These are phyloP conservation scores for Cladophialophora immunda DNA, from an alignment of 2,329 filamentous ascomycete species.

Conservation along the genomic window DNA sequence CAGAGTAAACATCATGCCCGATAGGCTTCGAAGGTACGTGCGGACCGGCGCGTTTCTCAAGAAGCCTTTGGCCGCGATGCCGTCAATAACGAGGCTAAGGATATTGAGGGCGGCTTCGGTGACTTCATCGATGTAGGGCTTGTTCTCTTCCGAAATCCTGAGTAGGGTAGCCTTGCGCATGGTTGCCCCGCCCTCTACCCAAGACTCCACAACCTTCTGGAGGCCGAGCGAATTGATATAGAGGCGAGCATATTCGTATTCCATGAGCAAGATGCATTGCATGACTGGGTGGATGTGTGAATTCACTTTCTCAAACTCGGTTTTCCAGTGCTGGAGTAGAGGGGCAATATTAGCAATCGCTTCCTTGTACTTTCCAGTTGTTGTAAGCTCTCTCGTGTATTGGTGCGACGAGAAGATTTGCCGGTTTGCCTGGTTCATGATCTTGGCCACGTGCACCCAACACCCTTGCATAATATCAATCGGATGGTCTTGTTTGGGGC, in stretches of 20 bases:
- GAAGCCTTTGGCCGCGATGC: constrained; percentile 64
- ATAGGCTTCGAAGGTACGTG: constrained; percentile 71
- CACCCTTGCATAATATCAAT: constrained; percentile 75
- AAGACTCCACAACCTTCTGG: constrained; percentile 85
- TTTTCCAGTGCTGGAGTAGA: constrained; percentile 79
- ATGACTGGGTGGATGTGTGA: constrained; percentile 49
- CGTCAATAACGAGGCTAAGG: constrained; percentile 66
- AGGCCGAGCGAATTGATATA: constrained; percentile 94
- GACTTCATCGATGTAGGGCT: constrained; percentile 69
- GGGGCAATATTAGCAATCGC: constrained; percentile 83
- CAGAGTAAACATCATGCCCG: constrained; percentile 70
- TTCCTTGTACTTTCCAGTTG: constrained; percentile 82
- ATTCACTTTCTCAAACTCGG: constrained; percentile 79
- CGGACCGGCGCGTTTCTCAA: constrained; percentile 70
- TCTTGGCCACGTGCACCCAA: constrained; percentile 91
- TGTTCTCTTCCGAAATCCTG: constrained; percentile 56
- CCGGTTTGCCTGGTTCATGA: constrained; percentile 91
- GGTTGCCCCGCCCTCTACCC: constrained; percentile 36
- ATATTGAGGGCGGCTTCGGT: constrained; percentile 69
- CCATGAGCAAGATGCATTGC: constrained; percentile 83
- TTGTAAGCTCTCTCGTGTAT: constrained; percentile 87
- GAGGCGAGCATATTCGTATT: constrained; percentile 75
- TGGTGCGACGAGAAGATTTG: constrained; percentile 86
- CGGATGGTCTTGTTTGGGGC: constrained; percentile 42
- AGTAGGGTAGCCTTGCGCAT: constrained; percentile 34